These are phyloP conservation scores for Pseudohalonectria lignicola DNA, from an alignment of 2,329 filamentous ascomycete species.

Conservation along the genomic window DNA sequence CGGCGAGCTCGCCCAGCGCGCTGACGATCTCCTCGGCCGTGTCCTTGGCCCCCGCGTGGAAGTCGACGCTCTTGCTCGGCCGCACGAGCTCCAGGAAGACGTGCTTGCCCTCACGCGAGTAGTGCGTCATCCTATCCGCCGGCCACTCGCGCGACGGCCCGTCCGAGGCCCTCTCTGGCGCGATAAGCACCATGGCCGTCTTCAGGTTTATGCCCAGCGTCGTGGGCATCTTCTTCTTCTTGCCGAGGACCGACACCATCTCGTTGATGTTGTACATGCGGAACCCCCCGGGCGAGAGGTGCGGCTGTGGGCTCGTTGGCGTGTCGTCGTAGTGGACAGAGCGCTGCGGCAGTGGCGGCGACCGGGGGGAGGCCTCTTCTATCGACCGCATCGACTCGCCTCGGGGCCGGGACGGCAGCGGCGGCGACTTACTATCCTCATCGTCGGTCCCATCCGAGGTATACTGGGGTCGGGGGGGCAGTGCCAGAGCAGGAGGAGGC, in stretches of 20 bases:
- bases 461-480: slow-evolving; percentile 40
- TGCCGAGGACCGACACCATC: slow-evolving; percentile 94
- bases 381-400: slow-evolving; percentile 35
- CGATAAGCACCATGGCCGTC: slow-evolving; percentile 81
- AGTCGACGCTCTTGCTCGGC: slow-evolving; percentile 90
- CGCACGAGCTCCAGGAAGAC: slow-evolving; percentile 89
- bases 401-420: slow-evolving; percentile 50
- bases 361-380: slow-evolving; percentile 13
- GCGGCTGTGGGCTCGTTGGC: slow-evolving; percentile 15
- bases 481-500: slow-evolving; percentile 33
- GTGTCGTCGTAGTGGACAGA: slow-evolving; percentile 22
- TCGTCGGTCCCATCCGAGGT: slow-evolving; percentile 61
- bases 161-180: slow-evolving; percentile 73
- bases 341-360: slow-evolving; percentile 9
- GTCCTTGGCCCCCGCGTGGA: slow-evolving; percentile 94
- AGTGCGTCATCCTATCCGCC: slow-evolving; percentile 91
- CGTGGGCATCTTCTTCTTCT: slow-evolving; percentile 97
- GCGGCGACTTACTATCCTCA: slow-evolving; percentile 44
- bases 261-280: slow-evolving; percentile 96
- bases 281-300: slow-evolving; percentile 67
- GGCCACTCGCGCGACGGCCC: slow-evolving; percentile 87
- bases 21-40: slow-evolving; percentile 89
- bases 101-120: slow-evolving; percentile 95
- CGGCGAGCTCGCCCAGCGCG: slow-evolving; percentile 79
- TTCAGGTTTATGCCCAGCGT: slow-evolving; percentile 86